Evolutionary conservation across 1,284 basidiomycete species (phyloP).

Genomic region (Tausonia pullulans): DNA sequence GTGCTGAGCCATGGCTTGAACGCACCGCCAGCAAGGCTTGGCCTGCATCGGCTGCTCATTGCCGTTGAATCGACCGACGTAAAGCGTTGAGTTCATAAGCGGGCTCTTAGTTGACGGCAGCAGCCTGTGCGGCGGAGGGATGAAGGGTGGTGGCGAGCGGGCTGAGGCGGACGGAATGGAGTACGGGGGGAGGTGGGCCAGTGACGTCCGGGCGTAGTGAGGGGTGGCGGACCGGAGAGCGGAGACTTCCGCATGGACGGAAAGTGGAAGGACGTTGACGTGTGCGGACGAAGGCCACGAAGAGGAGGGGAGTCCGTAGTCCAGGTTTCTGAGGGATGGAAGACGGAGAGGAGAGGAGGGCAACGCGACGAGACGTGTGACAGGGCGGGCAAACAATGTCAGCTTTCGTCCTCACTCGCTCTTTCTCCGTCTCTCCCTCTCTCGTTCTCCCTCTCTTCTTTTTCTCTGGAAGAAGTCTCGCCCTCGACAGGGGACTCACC

Average conservation of each 20-base stretch:
- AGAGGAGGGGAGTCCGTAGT: too few relatives aligned
- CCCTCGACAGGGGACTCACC: too few relatives aligned
- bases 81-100: too few relatives aligned
- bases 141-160: background rate
- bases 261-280: background rate
- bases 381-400: too few relatives aligned
- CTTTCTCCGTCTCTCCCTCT: too few relatives aligned
- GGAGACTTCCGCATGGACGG: constrained; percentile 8
- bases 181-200: constrained; percentile 2
- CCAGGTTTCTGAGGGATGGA: background rate
- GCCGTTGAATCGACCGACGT: constrained; percentile 7
- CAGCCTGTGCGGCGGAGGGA: background rate
- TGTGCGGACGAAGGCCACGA: background rate
- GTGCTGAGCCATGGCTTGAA: background rate
- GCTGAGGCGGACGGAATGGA: background rate
- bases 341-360: background rate
- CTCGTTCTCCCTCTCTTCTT: too few relatives aligned
- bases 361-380: background rate
- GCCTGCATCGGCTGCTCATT: background rate
- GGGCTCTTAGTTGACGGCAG: too few relatives aligned
- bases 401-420: too few relatives aligned
- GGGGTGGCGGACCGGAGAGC: constrained; percentile 9
- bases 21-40: constrained; percentile 13
- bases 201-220: background rate
- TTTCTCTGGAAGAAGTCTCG: too few relatives aligned